Base-by-base conservation (phyloP, 2,329 filamentous ascomycete genomes). In the Neofusicoccum laricinum region DNA sequence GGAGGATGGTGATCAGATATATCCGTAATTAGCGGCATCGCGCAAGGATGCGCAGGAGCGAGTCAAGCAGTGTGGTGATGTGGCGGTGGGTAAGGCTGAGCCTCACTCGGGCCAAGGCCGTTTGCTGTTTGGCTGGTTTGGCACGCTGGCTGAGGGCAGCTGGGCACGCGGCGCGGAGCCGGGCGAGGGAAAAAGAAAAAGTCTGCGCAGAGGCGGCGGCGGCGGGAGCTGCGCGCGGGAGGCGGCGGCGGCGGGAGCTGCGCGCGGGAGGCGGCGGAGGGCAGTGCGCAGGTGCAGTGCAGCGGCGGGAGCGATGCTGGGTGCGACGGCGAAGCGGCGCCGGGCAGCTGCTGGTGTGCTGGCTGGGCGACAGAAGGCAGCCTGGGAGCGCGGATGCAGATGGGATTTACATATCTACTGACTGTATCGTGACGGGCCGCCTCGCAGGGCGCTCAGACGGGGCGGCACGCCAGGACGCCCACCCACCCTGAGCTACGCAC, bases 11-110 rank as follows among this genome's bases (percentile, higher is more conserved):
- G 61, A 59, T 59, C 55, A 64, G 55, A 59, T 59, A 59, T 59
- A 46, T 61, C 59, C 63, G 64, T 68, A 25, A 67, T 63, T 43
- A 66, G 50, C 50, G 62, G 65, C 65, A 57, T 68, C 12, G 41
- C 43, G 59, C 41, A 48, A 45, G 63, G 45, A 45, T 46, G 40
- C 17, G 61, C 61, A 55, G 46, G 58, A 15, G 41, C 58, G 38
- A 63, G 61, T 64, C 50, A 64, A 30, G 62, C 51, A 36, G 38
- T 10, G 25, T 17, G 41, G 25, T 34, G 41, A 30, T 41, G 62
- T 64, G 36, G 36, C 36, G 62, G 32, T 40, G 30, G 41, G 55
- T 59, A 59, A 46, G 55, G 55, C 55, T 59, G 55, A 46, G 55
- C 53, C 40, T 30, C 34, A 25, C 55, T 25, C 17, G 40, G 11